phyloP scores from a whole-genome alignment of 2,329 filamentous ascomycete genomes.

The Aspergillus costaricaensis region DNA sequence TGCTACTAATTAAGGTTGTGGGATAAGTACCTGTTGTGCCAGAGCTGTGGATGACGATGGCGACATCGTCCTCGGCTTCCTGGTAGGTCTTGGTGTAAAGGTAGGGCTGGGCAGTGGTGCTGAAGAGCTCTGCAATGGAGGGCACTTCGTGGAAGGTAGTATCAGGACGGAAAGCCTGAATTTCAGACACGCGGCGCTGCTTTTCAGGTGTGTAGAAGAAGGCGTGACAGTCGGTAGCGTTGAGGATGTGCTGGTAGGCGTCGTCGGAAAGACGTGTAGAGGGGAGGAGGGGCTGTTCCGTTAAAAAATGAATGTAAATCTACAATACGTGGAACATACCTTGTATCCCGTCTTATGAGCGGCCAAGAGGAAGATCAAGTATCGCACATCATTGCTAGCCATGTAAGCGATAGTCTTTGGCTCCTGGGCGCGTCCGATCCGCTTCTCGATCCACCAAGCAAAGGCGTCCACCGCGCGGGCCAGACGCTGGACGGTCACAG shows the following conservation, averaged over 20 bases:
- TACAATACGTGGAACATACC: background rate
- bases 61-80: constrained; percentile 25
- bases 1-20: too few relatives aligned
- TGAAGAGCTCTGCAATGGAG: background rate
- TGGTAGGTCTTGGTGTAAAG: constrained; percentile 21
- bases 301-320: background rate
- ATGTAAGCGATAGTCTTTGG: constrained; percentile 25
- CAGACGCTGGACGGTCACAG: constrained; percentile 23
- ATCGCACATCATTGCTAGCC: constrained; percentile 26
- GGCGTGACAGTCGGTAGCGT: constrained; percentile 17
- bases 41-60: constrained; percentile 37
- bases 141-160: constrained; percentile 17
- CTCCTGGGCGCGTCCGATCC: constrained; percentile 15
- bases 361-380: constrained; percentile 22
- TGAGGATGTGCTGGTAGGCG: constrained; percentile 20
- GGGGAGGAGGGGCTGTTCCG: constrained; percentile 16
- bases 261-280: constrained; percentile 25
- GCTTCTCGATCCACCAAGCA: constrained; percentile 28
- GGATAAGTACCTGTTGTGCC: constrained; percentile 32
- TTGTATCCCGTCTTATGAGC: constrained; percentile 24
- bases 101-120: background rate
- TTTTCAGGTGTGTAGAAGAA: constrained; percentile 31
- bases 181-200: constrained; percentile 23
- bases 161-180: constrained; percentile 11
- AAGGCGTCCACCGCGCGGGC: constrained; percentile 25